Evolutionary conservation across 805 yeast genomes (phyloP), one percentile per base, ranked within the genome.

Genomic region (Starmera amethionina): DNA sequence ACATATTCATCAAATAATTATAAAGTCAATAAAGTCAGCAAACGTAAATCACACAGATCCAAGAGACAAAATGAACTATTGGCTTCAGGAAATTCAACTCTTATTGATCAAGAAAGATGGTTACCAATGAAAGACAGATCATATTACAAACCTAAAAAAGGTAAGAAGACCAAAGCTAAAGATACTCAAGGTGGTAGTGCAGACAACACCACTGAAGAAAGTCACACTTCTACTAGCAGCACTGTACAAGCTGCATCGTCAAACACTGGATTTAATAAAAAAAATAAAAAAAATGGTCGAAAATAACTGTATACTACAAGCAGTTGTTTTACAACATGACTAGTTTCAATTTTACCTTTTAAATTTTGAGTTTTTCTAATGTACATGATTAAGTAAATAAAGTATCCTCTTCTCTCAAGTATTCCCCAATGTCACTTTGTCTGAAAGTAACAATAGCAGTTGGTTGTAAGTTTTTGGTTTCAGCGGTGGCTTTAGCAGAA

Each of bases 341-440:
- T 22, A 16, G 18, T 16, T 16, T 16, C 18, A 30, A 30, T 13
- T 4, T 13, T 11, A 32, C 19, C 34, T 9, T 15, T 11, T 7
- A 16, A 33, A 16, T 8, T 13, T 19, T 34, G 11, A 7, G 13
- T 8, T n/a, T 15, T n/a, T 9, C 37, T 35, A 35, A 35, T 35
- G 37, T 35, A 27, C 32, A 35, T 15, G 10, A 30, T 25, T 68
- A 88, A 22, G 96, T 85, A 58, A 90, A 90, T 50, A 90, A 66
- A 33, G 96, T 87, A 63, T 93, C 97, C 70, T 93, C 98, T 55
- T 93, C 97, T 74, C 98, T 88, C 57, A 93, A 72, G 57, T 87
- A 93, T 64, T 93, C 98, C 47, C 98, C 98, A 49, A 93, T 86
- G 68, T 93, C 98, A 49, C 94, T 85, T 61, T 93, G 98, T 73